phyloP scores from a whole-genome alignment of 2,329 filamentous ascomycete species.

The Calonectria hongkongensis region DNA sequence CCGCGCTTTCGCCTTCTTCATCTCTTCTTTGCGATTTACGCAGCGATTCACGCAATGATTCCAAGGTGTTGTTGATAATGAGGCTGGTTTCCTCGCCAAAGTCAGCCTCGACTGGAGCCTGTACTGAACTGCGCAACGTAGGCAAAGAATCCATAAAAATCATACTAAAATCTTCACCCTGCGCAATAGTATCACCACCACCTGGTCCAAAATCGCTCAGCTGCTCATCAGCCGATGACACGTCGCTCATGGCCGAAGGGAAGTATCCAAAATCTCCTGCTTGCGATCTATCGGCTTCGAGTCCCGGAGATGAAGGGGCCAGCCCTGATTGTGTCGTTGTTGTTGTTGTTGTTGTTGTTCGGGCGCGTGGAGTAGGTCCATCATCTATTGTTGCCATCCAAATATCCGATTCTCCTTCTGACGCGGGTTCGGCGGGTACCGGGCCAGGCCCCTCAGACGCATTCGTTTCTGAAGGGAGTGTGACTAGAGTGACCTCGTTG shows the following conservation, averaged over 20 bases:
- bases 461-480: conserved; percentile 50
- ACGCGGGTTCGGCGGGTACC: conserved; percentile 47
- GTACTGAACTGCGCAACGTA: conserved; percentile 62
- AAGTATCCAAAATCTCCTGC: conserved; percentile 55
- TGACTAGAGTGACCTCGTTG: conserved; percentile 54
- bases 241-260: conserved; percentile 57
- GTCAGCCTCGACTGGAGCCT: conserved; percentile 62
- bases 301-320: conserved; percentile 41
- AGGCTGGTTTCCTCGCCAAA: conserved; percentile 74
- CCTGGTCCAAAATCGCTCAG: conserved; percentile 47
- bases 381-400: conserved; percentile 67
- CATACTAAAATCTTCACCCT: conserved; percentile 76
- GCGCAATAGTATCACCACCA: conserved; percentile 65
- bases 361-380: conserved; percentile 60
- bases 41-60: conserved; percentile 66
- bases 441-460: conserved; percentile 29
- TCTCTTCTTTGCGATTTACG: conserved; percentile 45
- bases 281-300: conserved; percentile 45
- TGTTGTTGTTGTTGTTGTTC: conserved; percentile 40
- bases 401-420: conserved; percentile 64
- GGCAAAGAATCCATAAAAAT: conserved; percentile 74
- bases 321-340: conserved; percentile 36
- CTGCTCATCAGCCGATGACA: conserved; percentile 59
- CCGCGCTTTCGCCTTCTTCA: conserved; percentile 33
- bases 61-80: conserved; percentile 74